Evolutionary conservation across 257 asterid species (phyloP), one percentile per base, ranked within the genome.

Genomic region (Lycium ferocissimum): DNA sequence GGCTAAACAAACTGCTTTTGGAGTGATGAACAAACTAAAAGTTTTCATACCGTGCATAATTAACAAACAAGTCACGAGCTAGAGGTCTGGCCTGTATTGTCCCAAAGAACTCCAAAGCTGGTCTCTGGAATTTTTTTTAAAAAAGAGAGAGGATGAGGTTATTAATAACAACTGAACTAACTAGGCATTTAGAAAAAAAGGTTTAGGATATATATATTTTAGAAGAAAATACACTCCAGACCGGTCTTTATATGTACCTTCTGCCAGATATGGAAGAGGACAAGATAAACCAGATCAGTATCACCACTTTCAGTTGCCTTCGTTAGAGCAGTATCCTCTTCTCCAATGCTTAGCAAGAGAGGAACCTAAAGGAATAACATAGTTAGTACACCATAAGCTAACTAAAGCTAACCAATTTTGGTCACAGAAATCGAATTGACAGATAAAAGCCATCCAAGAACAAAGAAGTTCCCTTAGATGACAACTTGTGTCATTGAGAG

Each of bases 241-340:
- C 67, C 18, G 2, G 84, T 75, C 83, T 54, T 87, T 73, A 79
- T 43, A 76, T 61, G 78, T 79, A 95, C 99, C 99, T 97, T 97
- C 85, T 90, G 94, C 98, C 97, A 92, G 81, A 95, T 91, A 86
- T 97, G 98, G 85, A 97, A 95, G 88, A 97, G 87, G 83, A 95
- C 99, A 85, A 97, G 99, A 87, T 95, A 97, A 59, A 95, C 95
- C 51, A 97, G 98, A 93, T 97, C 99, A 15, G 98, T 97, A 87
- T 97, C 99, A 73, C 99, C 98, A 82, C 97, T 92, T 90, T 97
- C 98, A 49, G 92, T 89, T 63, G 98, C 94, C 93, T 97, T 97
- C 83, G 84, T 37, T n/a, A 97, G 97, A 84, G 99, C 98, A 61
- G 91, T 92, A 86, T 92, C 97, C 90, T 94, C 99, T 91, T 97